Evolutionary conservation across 352 stramenopile genomes (phyloP), one percentile per base, ranked within the genome.

Genomic region (Pythium dissimile): DNA sequence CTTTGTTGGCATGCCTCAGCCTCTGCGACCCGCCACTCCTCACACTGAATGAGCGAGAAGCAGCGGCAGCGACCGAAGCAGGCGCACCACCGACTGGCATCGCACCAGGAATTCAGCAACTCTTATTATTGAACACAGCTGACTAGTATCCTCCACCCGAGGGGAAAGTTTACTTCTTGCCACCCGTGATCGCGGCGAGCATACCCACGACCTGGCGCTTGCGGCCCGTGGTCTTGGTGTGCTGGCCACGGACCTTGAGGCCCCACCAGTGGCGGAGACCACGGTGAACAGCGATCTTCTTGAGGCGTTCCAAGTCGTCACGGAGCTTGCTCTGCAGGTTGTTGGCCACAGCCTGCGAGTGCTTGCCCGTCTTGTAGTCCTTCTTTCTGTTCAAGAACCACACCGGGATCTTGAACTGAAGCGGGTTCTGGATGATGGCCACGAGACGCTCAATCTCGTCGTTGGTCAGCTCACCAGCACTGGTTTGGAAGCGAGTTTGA

Each of bases 331-430:
- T 92, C 80, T 98, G 94, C 59, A 99, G 89, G 76, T 96, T 97
- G 80, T 99, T 98, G 53, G 97, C 94, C 64, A 99, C 97, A 50
- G 98, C 84, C 85, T 99, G 97, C 65, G 82, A 97, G 84, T 98
- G 98, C 84, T 99, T 99, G 82, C 97, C 97, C 49, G 96, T 99
- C 88, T 99, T 99, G 84, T 98, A 98, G 86, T 99, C 97, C 88
- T 99, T 99, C 88, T 99, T 97, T 81, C 97, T 94, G 90, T 99
- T 99, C 44, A 99, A 86, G 85, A 99, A 99, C 97, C 97, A 99
- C 63, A 99, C 80, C 56, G 97, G 97, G 77, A 99, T 98, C 86
- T 99, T 99, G 92, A 99, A 99, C 80, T 99, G 94, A 68, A 97
- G 89, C 58, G 97, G 97, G 82, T 99, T 99, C 72, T 98, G 89